Conservation (phyloP, 257 asterid genomes). For the Rauvolfia tetraphylla region DNA sequence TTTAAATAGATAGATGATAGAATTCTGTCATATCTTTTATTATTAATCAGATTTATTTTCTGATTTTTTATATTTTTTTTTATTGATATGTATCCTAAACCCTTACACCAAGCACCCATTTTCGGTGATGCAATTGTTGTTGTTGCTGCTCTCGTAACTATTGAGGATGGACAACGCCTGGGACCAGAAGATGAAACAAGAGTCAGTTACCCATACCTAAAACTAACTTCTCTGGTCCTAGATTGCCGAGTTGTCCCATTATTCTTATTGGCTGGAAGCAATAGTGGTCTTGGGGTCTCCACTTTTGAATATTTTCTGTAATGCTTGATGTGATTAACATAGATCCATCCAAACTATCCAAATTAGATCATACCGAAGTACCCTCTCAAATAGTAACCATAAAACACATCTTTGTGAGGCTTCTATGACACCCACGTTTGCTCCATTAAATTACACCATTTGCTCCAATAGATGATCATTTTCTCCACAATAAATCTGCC, state of each 20-base stretch:
- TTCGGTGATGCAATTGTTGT: constrained; percentile 28
- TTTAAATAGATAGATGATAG: no score
- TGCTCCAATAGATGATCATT: constrained; percentile 37
- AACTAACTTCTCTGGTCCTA: constrained; percentile 70
- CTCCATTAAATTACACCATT: constrained; percentile 30
- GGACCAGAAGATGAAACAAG: constrained; percentile 42
- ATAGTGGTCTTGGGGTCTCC: constrained; percentile 44
- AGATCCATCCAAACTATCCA: constrained; percentile 60
- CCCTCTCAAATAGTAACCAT: constrained; percentile 30
- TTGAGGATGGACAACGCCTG: constrained; percentile 67
- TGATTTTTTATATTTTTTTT: no score
- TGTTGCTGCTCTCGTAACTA: constrained; percentile 34
- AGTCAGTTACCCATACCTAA: constrained; percentile 68
- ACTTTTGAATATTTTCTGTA: constrained; percentile 44
- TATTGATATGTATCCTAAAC: no score
- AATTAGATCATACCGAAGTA: constrained; percentile 51
- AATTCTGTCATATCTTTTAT: no score
- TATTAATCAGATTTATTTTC: no score
- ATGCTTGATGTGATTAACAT: constrained; percentile 45
- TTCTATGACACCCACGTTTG: constrained; percentile 32
- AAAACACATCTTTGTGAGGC: constrained; percentile 30
- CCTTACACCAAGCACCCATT: no score
- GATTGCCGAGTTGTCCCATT: constrained; percentile 51
- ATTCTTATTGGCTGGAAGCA: constrained; percentile 55
- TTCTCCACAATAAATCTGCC: constrained; percentile 56